Evolutionary conservation across 805 yeast species (phyloP), one percentile per base, ranked within the genome.

Genomic region (Sungouiozyma ichnusensis): DNA sequence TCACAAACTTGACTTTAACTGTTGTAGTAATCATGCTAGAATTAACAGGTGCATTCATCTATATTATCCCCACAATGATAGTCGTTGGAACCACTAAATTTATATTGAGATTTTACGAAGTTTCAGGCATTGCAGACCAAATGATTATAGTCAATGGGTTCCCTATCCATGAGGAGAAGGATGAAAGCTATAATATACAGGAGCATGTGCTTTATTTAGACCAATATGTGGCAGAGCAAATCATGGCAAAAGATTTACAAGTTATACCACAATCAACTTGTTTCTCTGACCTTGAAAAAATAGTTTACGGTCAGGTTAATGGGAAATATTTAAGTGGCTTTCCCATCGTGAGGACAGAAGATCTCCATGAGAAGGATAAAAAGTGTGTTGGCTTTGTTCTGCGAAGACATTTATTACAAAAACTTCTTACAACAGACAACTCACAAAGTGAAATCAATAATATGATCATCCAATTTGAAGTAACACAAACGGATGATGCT

Each of bases 1-100:
- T 92, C 31, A 92, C 97, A 19, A 88, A 90, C 55, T 67, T 92
- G 46, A 85, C 96, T 0, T 80, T 92, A 8, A 81, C 97, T 0
- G 97, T 90, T 16, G 97, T 88, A 2, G 85, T 92, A 14, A 82
- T 94, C 35, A 87, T 92, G 94, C 85, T 88, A 63, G 97, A 92
- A 63, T 66, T 92, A 42, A 92, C 99, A 0, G 99, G 98, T 27
- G 98, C 98, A 1, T 67, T 88, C 42, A 76, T 82, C 38, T 92
- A 85, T 57, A 84, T 92, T 45, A 73, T 94, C 11, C 99, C 99
- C 2, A 85, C 95, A 0, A 92, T 92, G 98, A 82, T 92, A 40
- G 94, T 86, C 0, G 95, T 92, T 2, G 90, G 95, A 1, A 75
- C 81, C 8, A 88, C 97, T 2, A 85, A 85, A 53, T 64, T 78